Evolutionary conservation across 345 rosid species (phyloP).

Genomic region (Kernera saxatilis): DNA sequence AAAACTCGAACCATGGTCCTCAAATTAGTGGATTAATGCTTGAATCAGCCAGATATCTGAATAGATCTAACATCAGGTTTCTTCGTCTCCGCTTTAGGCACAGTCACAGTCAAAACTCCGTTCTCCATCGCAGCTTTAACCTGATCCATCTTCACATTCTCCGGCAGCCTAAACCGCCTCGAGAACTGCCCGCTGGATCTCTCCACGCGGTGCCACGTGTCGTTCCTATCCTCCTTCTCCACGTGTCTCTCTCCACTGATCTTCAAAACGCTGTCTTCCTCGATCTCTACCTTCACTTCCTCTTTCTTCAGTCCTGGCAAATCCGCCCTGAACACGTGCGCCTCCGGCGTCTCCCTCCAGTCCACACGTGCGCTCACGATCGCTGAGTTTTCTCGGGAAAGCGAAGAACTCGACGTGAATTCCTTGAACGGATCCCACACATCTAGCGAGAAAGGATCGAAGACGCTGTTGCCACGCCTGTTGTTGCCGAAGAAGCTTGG

Average conservation of each 20-base stretch:
- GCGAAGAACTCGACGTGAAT: not conserved
- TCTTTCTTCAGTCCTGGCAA: slow-evolving; percentile 34
- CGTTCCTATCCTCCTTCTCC: slow-evolving; percentile 36
- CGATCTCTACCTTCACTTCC: slow-evolving; percentile 41
- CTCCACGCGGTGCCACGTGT: slow-evolving; percentile 31
- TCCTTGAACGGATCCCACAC: slow-evolving; percentile 29
- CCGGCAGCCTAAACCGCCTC: slow-evolving; percentile 34
- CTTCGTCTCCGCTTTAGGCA: slow-evolving; percentile 39
- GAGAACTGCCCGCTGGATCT: slow-evolving; percentile 24
- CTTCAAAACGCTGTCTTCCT: slow-evolving; percentile 30
- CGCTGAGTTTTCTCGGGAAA: slow-evolving; percentile 8
- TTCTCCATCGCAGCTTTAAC: slow-evolving; percentile 54
- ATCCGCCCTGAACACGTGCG: slow-evolving; percentile 34
- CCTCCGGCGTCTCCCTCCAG: slow-evolving; percentile 32
- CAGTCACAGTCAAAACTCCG: slow-evolving; percentile 47
- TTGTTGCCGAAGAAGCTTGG: slow-evolving; percentile 39
- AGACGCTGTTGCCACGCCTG: slow-evolving; percentile 28
- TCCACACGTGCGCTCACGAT: slow-evolving; percentile 31
- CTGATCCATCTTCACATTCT: slow-evolving; percentile 34
- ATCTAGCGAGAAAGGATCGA: slow-evolving; percentile 32
- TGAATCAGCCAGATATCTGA: slow-evolving; percentile 38
- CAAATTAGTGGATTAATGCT: too few relatives aligned
- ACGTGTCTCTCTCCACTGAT: slow-evolving; percentile 34
- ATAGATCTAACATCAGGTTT: slow-evolving; percentile 38
- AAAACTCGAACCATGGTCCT: not conserved